Evolutionary conservation across 2,329 filamentous ascomycete species (phyloP), one percentile per base, ranked within the genome.

Genomic region (Dactylellina sp.): DNA sequence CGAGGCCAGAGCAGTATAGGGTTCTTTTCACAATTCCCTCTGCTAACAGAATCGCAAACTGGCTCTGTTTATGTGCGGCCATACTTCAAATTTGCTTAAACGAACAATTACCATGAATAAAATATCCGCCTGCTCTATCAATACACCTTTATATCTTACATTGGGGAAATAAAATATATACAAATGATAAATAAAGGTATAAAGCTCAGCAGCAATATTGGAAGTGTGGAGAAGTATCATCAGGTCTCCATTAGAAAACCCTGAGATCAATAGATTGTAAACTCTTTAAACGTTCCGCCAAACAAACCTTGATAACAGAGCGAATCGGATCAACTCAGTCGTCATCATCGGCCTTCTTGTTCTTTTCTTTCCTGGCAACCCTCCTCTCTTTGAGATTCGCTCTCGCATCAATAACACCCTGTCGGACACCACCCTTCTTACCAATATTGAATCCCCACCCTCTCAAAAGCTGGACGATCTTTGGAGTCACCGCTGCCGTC

Each of bases 391-490:
- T 74, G 6, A 68, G 53, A 37, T 49, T 66, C 5, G 56, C 65
- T 35, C 60, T 56, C 20, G 53, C 64, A 39, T 56, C 70, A n/a
- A 37, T 71, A 53, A 70, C 65, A 1, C 78, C 61, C 35, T 78
- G 79, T 59, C 80, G 80, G 2, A 78, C 79, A 32, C 80, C 80
- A 77, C 84, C 87, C 78, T 88, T 85, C 84, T 92, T 96, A 56
- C 94, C 94, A 79, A 99, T 95, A 80, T 98, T 88, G 89, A 92
- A 98, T 3, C 95, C 95, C 92, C 94, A 97, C 11, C 88, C 86
- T 76, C 94, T 85, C 25, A 99, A 84, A 11, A 89, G 87, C 82
- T 92, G 96, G 79, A 97, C 95, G n/a, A 98, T 89, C 82, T 96
- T 97, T 0, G 95, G 95, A 7, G 92, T 93, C 35, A 98, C 85